Evolutionary conservation across 805 yeast genomes (phyloP), one percentile per base, ranked within the genome.

Genomic region (Pichia manshurica): DNA sequence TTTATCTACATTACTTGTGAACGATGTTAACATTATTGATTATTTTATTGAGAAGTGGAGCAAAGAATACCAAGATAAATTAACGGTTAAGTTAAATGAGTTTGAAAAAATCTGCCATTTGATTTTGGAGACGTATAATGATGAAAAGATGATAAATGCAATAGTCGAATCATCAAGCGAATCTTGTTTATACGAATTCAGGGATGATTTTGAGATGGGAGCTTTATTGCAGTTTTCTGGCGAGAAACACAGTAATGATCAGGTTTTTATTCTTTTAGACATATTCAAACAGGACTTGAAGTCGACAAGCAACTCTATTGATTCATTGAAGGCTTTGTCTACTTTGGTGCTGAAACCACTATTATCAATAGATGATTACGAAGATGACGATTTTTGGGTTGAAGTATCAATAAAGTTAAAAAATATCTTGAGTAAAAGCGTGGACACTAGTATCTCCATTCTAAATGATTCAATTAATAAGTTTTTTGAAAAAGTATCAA

Each of bases 361-460:
- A 2, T 47, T 67, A 35, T 61, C 70, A n/a, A 58, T 66, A 39
- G 71, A 67, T 52, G 70, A 66, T 44, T 49, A 52, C 32, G 70
- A 66, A 38, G 57, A 66, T 48, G 64, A 62, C 19, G 56, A 48
- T 16, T 64, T 61, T 42, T 67, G 71, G 71, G 16, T 34, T 4
- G 7, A 17, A 0, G 36, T 51, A 2, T 46, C 57, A 3, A n/a
- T 41, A 0, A 50, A 47, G 2, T 36, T 64, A 19, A 42, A 39
- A n/a, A 20, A 35, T 1, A 35, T 56, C 4, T 40, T 61, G 5
- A 42, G 54, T 25, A 50, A 52, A 20, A 57, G 58, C 7, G 54
- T 57, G 16, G 35, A 42, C 4, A 44, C 49, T 6, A 48, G 54
- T 17, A 39, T 49, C 17, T 29, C 47, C 3, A 40, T 39, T 15